phyloP scores from a whole-genome alignment of 2,329 filamentous ascomycete species.

The Fusarium chlamydosporum region DNA sequence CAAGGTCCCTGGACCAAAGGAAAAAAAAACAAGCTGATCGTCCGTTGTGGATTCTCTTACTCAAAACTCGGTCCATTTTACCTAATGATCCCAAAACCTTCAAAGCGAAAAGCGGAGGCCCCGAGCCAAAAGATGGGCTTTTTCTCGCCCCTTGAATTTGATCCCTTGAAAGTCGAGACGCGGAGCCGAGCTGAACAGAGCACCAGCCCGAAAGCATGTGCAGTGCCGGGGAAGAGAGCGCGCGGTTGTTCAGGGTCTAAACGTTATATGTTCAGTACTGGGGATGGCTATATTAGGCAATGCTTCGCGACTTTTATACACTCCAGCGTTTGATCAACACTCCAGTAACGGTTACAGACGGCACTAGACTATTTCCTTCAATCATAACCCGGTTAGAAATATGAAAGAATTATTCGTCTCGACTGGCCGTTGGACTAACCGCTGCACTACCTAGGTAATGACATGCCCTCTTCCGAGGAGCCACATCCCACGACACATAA shows the following conservation, averaged over 20 bases:
- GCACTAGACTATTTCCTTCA: neutral
- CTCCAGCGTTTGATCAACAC: neutral
- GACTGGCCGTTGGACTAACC: neutral
- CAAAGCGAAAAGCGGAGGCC: constrained; percentile 24
- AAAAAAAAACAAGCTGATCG: constrained; percentile 17
- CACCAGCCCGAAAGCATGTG: neutral
- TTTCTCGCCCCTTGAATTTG: constrained; percentile 27
- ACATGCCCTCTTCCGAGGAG: neutral
- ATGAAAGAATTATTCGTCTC: neutral
- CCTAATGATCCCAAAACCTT: constrained; percentile 34
- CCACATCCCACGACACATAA: neutral
- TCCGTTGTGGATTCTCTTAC: constrained; percentile 48
- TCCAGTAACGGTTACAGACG: neutral
- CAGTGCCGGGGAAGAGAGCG: neutral
- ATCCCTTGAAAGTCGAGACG: neutral
- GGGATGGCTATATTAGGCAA: neutral
- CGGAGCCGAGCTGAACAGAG: constrained; percentile 2
- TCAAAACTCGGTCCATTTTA: constrained; percentile 48
- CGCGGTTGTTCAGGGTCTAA: constrained; percentile 8
- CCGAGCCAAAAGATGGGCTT: constrained; percentile 38
- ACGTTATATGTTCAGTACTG: constrained; percentile 9
- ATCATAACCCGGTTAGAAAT: no score
- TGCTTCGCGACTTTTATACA: constrained; percentile 8
- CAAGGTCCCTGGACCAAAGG: neutral
- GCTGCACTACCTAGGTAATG: constrained; percentile 5